These are phyloP conservation scores for Pseudogymnoascus sp. DNA, from an alignment of 2,329 filamentous ascomycete species.

Conservation along the genomic window DNA sequence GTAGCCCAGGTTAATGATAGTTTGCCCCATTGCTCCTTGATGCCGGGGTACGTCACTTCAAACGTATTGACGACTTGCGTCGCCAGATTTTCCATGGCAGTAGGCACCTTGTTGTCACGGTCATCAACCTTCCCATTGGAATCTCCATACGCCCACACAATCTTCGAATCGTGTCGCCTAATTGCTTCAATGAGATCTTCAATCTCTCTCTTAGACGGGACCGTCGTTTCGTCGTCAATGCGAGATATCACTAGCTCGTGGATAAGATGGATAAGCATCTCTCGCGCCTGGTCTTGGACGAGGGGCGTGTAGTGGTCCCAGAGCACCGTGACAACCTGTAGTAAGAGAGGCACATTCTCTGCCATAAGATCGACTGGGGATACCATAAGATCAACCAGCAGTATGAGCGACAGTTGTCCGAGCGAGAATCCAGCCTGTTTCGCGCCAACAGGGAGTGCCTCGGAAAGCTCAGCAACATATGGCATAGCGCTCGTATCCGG, in stretches of 20 bases:
- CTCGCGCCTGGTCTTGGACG: constrained; percentile 91
- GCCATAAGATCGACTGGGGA: constrained; percentile 73
- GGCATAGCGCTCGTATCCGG: constrained; percentile 69
- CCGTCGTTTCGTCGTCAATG: constrained; percentile 56
- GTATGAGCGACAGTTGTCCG: constrained; percentile 84
- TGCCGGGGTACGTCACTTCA: constrained; percentile 71
- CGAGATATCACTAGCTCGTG: constrained; percentile 83
- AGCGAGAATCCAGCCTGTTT: constrained; percentile 88
- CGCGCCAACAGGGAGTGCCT: constrained; percentile 76
- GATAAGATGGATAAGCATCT: constrained; percentile 96
- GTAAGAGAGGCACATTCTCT: constrained; percentile 74
- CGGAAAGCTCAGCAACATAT: constrained; percentile 78
- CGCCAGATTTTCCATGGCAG: constrained; percentile 80
- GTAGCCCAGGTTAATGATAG: constrained; percentile 92
- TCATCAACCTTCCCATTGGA: constrained; percentile 72
- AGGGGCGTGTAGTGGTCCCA: constrained; percentile 97
- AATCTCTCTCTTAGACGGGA: constrained; percentile 61
- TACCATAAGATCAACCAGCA: constrained; percentile 93
- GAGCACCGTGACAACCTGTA: constrained; percentile 86
- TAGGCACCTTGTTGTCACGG: constrained; percentile 71
- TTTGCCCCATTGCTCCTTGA: constrained; percentile 87
- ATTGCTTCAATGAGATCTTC: constrained; percentile 85
- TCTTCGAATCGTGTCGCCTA: constrained; percentile 71
- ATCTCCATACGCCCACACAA: constrained; percentile 93
- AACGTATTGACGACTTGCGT: constrained; percentile 79